phyloP scores from a whole-genome alignment of 139 green algal genomes.

The Picochlorum sp. region DNA sequence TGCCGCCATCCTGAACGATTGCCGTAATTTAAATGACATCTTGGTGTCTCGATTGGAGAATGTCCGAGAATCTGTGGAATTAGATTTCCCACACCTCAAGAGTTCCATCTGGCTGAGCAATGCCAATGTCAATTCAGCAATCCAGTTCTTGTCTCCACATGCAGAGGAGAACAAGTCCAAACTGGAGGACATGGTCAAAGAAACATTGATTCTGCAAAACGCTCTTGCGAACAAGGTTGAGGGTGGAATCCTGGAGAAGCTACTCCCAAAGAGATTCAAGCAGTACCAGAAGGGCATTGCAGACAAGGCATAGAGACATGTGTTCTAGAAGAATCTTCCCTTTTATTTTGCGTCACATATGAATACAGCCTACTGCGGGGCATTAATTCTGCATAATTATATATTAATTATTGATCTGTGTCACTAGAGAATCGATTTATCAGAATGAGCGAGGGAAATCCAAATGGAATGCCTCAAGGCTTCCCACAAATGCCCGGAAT shows the following conservation, averaged over 20 bases:
- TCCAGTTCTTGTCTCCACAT: slow-evolving; percentile 66
- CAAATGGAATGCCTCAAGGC: slow-evolving; percentile 3
- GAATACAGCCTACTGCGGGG: neutral
- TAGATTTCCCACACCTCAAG: slow-evolving; percentile 61
- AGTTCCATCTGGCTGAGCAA: slow-evolving; percentile 62
- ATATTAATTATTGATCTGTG: neutral
- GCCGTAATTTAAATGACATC: too few relatives aligned
- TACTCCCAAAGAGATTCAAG: slow-evolving; percentile 82
- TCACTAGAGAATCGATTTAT: slow-evolving; percentile 1
- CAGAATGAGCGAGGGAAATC: slow-evolving; percentile 5
- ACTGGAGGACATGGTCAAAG: slow-evolving; percentile 72
- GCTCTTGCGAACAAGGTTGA: slow-evolving; percentile 23
- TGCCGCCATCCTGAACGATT: too few relatives aligned
- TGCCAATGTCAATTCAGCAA: slow-evolving; percentile 47
- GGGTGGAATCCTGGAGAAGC: slow-evolving; percentile 52
- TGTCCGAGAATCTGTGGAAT: slow-evolving; percentile 19
- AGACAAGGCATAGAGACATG: slow-evolving; percentile 18
- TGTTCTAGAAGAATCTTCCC: slow-evolving; percentile 3
- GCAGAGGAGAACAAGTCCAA: slow-evolving; percentile 73
- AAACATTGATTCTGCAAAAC: slow-evolving; percentile 37
- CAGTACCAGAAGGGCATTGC: slow-evolving; percentile 72
- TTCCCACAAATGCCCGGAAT: slow-evolving; percentile 15
- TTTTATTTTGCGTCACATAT: slow-evolving; percentile 2
- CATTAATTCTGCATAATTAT: neutral
- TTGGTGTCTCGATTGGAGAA: slow-evolving; percentile 17